Evolutionary conservation across 1,284 basidiomycete genomes (phyloP), one percentile per base, ranked within the genome.

Genomic region (Anthracocystis walkeri): DNA sequence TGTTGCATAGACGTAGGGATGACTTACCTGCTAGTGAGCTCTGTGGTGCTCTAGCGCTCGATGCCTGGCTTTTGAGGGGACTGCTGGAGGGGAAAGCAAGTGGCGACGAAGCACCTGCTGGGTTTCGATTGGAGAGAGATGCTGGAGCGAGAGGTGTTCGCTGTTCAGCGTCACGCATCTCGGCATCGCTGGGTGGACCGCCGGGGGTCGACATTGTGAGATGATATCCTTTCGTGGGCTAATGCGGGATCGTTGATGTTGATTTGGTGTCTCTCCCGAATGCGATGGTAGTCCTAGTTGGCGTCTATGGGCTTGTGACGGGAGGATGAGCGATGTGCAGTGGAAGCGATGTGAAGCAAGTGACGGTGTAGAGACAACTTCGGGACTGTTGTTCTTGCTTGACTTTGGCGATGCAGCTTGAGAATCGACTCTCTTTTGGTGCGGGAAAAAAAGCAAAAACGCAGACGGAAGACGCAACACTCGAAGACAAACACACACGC

Each of bases 11-110:
- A 20, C 14, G 18, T 18, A 48, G 46, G 44, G n/a, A 18, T 5
- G 18, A 72, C 73, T 65, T 55, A 76, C 75, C 71, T 58, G 54
- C 62, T 42, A 73, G 58, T 20, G 77, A 75, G 41, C 62, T 63
- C 25, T 73, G 69, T 4, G 72, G 50, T 12, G 52, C 49, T 41
- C 65, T 49, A 3, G 46, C 63, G 35, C 59, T 54, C 5, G 68
- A 70, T 6, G 71, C 60, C 41, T 64, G 59, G 46, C 71, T 79
- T 49, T 78, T 80, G 42, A 70, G 75, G 3, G 82, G 82, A 52
- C 82, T 83, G 56, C 78, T 80, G 0, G 82, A 82, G 5, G 82
- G 82, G 56, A 82, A 77, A 2, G 76, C 79, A 8, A 83, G 62
- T 2, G 77, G 75, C 40, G 80, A 82, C 23, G 74, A 77, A n/a